These are phyloP conservation scores for Cicer yamashitae DNA, from an alignment of 306 rosid genomes.

Conservation along the genomic window DNA sequence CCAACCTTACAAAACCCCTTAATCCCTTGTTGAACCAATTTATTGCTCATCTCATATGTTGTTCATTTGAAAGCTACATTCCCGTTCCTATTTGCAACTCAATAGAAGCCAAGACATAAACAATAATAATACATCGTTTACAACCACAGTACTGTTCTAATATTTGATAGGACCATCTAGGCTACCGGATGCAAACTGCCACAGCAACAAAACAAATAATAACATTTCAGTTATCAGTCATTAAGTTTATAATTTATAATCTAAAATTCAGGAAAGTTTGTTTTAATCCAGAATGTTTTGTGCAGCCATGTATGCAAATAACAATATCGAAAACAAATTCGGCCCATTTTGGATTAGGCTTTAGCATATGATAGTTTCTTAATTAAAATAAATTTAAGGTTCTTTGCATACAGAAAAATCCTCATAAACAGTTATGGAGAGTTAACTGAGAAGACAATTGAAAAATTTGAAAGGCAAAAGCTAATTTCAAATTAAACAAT, in stretches of 20 bases:
- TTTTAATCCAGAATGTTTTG: too few species aligned
- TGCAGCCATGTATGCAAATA: too few species aligned
- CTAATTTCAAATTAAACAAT: too few species aligned
- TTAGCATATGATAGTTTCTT: too few species aligned
- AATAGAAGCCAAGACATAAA: slow-evolving; percentile 36
- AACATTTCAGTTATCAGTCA: neutral
- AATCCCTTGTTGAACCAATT: slow-evolving; percentile 37
- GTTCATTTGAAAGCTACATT: slow-evolving; percentile 29
- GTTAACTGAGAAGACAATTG: too few species aligned
- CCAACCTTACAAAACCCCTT: neutral
- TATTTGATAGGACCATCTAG: slow-evolving; percentile 94
- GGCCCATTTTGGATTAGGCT: too few species aligned
- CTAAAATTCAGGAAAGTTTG: too few species aligned
- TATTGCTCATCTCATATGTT: slow-evolving; percentile 38
- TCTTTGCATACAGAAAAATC: too few species aligned
- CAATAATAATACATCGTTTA: slow-evolving; percentile 21
- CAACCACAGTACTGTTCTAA: slow-evolving; percentile 47
- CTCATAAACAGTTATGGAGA: too few species aligned
- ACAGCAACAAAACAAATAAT: slow-evolving; percentile 13
- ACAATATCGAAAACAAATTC: too few species aligned
- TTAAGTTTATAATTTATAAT: neutral
- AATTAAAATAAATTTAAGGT: too few species aligned
- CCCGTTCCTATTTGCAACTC: slow-evolving; percentile 34
- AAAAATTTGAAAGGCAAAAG: too few species aligned
- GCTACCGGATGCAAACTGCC: slow-evolving; percentile 97